These are phyloP conservation scores for Ascochyta lentis DNA, from an alignment of 2,329 filamentous ascomycete species.

Conservation along the genomic window DNA sequence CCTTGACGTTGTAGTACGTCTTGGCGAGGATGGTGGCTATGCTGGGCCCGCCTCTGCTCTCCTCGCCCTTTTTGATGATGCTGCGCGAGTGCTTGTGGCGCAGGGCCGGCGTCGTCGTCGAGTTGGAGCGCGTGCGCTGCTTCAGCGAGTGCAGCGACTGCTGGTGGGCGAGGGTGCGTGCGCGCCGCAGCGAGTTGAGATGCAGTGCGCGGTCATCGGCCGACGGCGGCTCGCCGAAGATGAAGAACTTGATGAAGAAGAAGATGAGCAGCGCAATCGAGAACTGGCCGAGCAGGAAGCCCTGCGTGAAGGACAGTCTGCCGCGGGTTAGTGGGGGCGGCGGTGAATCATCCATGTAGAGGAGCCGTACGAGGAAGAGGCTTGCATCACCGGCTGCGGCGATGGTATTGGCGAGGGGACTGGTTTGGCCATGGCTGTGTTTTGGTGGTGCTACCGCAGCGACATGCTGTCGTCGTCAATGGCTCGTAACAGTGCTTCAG, in stretches of 20 bases:
- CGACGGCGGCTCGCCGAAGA: constrained; percentile 91
- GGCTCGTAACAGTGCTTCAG: neutral
- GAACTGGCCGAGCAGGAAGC: constrained; percentile 89
- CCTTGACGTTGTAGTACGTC: constrained; percentile 96
- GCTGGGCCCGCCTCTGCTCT: constrained; percentile 68
- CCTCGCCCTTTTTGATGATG: constrained; percentile 55
- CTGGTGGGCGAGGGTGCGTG: constrained; percentile 74
- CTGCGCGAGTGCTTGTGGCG: constrained; percentile 48
- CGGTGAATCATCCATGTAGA: neutral
- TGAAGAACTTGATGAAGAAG: constrained; percentile 99
- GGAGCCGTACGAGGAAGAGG: constrained; percentile 24
- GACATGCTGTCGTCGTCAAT: neutral
- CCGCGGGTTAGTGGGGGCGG: constrained; percentile 28
- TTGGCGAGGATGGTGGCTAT: constrained; percentile 95
- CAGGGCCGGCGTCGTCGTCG: constrained; percentile 37
- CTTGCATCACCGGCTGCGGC: constrained; percentile 26
- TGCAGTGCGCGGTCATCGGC: constrained; percentile 79
- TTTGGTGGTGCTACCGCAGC: constrained; percentile 2
- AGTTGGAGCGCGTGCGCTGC: constrained; percentile 44
- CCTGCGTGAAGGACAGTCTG: constrained; percentile 90
- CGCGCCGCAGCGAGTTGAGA: constrained; percentile 75
- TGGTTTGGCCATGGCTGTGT: constrained; percentile 23
- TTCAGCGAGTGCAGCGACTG: constrained; percentile 37
- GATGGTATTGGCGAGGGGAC: constrained; percentile 17
- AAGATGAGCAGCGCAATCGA: constrained; percentile 90